Percentiles rank a stretch among this genome's conserved stretches.
phyloP scores from a whole-genome alignment of 352 stramenopile species.

The Pythium oligandrum region DNA sequence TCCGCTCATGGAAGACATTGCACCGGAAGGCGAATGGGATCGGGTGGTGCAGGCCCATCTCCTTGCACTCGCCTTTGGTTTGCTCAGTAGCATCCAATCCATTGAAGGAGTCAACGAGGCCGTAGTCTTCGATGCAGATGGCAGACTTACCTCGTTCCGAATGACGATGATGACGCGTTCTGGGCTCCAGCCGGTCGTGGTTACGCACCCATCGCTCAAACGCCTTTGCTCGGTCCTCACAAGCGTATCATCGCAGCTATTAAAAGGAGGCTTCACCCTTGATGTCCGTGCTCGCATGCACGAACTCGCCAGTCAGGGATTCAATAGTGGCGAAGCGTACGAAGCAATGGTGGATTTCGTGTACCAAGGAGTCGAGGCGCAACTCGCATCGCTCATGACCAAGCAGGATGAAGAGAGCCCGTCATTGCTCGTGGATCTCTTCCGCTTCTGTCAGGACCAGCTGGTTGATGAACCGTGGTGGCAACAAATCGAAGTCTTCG shows the following conservation, averaged over 20 bases:
- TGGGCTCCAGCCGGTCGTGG: not conserved
- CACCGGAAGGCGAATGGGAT: slow-evolving; percentile 23
- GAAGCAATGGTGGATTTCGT: slow-evolving; percentile 15
- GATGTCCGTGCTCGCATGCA: not conserved
- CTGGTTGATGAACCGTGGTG: slow-evolving; percentile 8
- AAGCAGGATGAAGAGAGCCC: slow-evolving; percentile 5
- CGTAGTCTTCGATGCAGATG: slow-evolving; percentile 1
- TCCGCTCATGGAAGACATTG: slow-evolving; percentile 40
- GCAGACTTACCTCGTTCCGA: not conserved
- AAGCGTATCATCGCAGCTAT: not conserved
- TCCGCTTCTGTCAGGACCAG: slow-evolving; percentile 11
- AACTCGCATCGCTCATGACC: slow-evolving; percentile 4
- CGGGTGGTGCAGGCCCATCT: slow-evolving; percentile 13
- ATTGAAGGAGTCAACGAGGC: not conserved
- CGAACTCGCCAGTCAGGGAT: slow-evolving; percentile 3
- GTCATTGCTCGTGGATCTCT: slow-evolving; percentile 7
- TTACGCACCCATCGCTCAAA: not conserved
- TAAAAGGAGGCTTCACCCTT: not conserved
- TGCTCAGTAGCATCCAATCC: slow-evolving; percentile 3
- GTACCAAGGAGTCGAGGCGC: slow-evolving; percentile 7
- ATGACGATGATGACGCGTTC: not conserved
- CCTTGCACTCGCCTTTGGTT: slow-evolving; percentile 3
- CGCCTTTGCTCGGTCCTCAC: not conserved
- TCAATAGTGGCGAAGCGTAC: slow-evolving; percentile 2
- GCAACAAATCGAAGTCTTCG: slow-evolving; percentile 8